Evolutionary conservation across 1,284 basidiomycete species (phyloP).

Genomic region (Vanrija pseudolonga): DNA sequence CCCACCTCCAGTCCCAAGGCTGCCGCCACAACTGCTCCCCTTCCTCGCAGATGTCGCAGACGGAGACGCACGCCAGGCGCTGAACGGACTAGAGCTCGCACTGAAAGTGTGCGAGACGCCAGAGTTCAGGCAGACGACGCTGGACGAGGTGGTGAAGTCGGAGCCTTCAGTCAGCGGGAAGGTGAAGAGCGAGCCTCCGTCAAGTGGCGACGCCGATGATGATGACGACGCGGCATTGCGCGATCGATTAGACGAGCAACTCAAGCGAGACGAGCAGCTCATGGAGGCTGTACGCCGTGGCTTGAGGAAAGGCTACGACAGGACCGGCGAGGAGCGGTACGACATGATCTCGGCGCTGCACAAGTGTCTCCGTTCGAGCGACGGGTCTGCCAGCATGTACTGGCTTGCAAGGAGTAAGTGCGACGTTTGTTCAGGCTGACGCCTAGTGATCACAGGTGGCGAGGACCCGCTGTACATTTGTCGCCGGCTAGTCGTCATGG

Average conservation of each 20-base stretch:
- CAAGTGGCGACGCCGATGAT: background rate
- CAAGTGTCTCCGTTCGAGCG: slow-evolving; percentile 76
- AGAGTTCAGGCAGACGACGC: slow-evolving; percentile 15
- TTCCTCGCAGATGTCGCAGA: slow-evolving; percentile 52
- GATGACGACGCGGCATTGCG: background rate
- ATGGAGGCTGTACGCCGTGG: slow-evolving; percentile 48
- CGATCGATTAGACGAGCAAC: too few relatives aligned
- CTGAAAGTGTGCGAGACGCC: slow-evolving; percentile 41
- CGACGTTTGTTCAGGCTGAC: too few relatives aligned
- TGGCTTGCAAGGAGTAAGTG: slow-evolving; percentile 67
- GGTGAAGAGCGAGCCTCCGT: background rate
- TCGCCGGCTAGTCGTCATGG: slow-evolving; percentile 67
- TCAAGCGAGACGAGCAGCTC: slow-evolving; percentile 38
- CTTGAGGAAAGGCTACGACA: slow-evolving; percentile 59
- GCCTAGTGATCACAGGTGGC: slow-evolving; percentile 64
- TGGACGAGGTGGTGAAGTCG: background rate
- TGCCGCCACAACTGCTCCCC: slow-evolving; percentile 53
- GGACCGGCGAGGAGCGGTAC: slow-evolving; percentile 71
- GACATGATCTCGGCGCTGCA: slow-evolving; percentile 86
- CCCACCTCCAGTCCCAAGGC: slow-evolving; percentile 41
- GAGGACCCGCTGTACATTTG: slow-evolving; percentile 85
- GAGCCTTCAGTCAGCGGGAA: background rate
- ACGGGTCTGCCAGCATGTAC: slow-evolving; percentile 78
- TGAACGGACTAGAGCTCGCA: slow-evolving; percentile 51
- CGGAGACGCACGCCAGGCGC: slow-evolving; percentile 52